phyloP scores from a whole-genome alignment of 371 early-diverging fungal genomes.

The Sporodiniella umbellata region DNA sequence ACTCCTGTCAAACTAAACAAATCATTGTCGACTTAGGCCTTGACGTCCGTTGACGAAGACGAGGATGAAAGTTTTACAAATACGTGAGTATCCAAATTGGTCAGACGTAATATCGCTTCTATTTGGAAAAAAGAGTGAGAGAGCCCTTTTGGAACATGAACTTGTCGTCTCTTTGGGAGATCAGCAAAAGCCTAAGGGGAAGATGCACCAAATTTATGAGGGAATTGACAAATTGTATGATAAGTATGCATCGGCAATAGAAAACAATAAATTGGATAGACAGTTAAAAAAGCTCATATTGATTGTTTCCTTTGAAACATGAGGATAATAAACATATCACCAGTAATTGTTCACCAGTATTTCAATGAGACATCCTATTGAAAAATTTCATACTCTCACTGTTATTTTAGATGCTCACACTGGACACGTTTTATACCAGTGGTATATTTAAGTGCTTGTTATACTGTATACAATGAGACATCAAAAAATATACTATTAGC shows the following conservation, averaged over 20 bases:
- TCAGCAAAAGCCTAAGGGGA: constrained; percentile 6
- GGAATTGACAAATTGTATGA: constrained; percentile 12
- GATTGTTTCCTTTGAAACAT: constrained; percentile 9
- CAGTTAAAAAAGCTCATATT: constrained; percentile 10
- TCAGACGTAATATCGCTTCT: constrained; percentile 12
- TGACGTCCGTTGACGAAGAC: constrained; percentile 9
- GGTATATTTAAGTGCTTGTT: no score
- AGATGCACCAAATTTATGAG: constrained; percentile 8
- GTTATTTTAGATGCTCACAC: constrained; percentile 11
- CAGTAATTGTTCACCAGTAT: constrained; percentile 11
- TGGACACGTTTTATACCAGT: no score
- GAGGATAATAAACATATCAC: constrained; percentile 10
- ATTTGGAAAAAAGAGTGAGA: constrained; percentile 14
- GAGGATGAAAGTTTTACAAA: constrained; percentile 7
- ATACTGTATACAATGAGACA: constrained; percentile 4
- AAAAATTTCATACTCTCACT: constrained; percentile 14
- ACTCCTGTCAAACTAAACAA: constrained; percentile 12
- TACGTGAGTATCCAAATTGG: constrained; percentile 12
- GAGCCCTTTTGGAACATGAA: constrained; percentile 10
- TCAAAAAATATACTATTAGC: constrained; percentile 8
- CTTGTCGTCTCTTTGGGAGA: constrained; percentile 13
- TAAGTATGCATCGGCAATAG: constrained; percentile 13
- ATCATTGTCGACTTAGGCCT: constrained; percentile 11
- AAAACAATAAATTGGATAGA: constrained; percentile 11
- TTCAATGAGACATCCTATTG: constrained; percentile 15